Conservation (phyloP, 1,139 yeast species). For the Maudiozyma humilis region DNA sequence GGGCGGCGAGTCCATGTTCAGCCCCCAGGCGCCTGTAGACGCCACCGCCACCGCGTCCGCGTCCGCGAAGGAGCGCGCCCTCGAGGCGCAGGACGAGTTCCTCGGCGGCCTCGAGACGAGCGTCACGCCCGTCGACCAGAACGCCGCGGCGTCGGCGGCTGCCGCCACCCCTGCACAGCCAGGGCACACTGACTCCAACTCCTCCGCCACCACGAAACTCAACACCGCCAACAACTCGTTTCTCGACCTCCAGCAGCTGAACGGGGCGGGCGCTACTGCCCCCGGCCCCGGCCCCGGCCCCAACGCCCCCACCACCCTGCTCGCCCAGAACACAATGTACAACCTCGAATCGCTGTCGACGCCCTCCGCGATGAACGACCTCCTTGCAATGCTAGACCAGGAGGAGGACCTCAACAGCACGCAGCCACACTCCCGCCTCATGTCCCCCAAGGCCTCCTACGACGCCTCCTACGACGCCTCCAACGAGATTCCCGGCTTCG, state of each 20-base stretch:
- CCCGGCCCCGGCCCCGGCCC: background rate
- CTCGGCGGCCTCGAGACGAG: background rate
- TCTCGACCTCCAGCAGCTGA: constrained; percentile 9
- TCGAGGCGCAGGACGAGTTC: too few relatives aligned
- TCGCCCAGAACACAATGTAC: too few relatives aligned
- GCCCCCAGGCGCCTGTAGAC: too few relatives aligned
- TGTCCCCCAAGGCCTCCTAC: too few relatives aligned
- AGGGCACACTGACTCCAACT: constrained; percentile 1
- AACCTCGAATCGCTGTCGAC: constrained; percentile 7
- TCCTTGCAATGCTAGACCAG: constrained; percentile 22
- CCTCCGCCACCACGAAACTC: constrained; percentile 12
- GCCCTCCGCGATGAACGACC: constrained; percentile 25
- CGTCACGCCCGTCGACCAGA: background rate
- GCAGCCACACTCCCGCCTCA: background rate
- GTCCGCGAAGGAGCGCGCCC: too few relatives aligned
- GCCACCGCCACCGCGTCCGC: too few relatives aligned
- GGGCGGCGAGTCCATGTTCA: constrained; percentile 1
- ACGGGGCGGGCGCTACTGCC: background rate
- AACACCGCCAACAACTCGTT: constrained; percentile 13
- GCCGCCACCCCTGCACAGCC: constrained; percentile 5
- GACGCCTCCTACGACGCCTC: too few relatives aligned
- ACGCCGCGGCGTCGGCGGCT: background rate
- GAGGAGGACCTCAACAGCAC: constrained; percentile 11
- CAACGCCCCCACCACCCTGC: background rate
- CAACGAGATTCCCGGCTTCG: too few relatives aligned